Evolutionary conservation across 768 basidiomycete genomes (phyloP), one percentile per base, ranked within the genome.

Genomic region (Thelephora aurantiotincta): DNA sequence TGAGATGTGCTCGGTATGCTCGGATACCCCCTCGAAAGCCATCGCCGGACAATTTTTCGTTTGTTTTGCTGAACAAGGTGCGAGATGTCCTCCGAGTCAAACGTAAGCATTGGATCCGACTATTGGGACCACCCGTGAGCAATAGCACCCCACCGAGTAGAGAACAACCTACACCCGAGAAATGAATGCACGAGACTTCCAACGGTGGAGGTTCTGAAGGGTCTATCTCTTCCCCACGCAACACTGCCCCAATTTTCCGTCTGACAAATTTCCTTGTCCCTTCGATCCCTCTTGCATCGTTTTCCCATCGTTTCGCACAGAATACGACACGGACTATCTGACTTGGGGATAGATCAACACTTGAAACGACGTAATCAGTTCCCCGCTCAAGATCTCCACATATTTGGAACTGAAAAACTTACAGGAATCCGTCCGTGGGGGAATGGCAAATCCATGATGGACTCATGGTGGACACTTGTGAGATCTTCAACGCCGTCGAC

Each of bases 391-490:
- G 5, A 37, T 30, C 9, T 30, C 26, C 44, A 45, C 67, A 63
- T 20, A 30, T 16, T 22, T n/a, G 36, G 12, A 33, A 57, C n/a
- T 14, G 48, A 9, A 38, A 33, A 19, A 66, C 82, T 60, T 54
- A 82, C 80, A 65, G 56, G 16, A 58, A 52, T 13, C 58, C 52
- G 9, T 65, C 59, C 2, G 61, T 52, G n/a, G 73, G 46, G 6
- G 71, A 55, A 1, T 60, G 58, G 51, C 75, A 79, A 36, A 61
- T 60, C 90, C 90, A 92, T 5, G 67, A 64, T 0, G 85, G 75
- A 54, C 88, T 89, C 44, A 88, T 52, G 22, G 75, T 69, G 3
- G 71, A 73, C 6, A 91, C 54, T 53, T 85, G 78, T 3, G 67
- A 68, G 14, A 92, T 52, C 13, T 60, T 55, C 33, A 85, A 55